Evolutionary conservation across 305 asterid genomes (phyloP).

Genomic region (Fraxinus angustifolia): DNA sequence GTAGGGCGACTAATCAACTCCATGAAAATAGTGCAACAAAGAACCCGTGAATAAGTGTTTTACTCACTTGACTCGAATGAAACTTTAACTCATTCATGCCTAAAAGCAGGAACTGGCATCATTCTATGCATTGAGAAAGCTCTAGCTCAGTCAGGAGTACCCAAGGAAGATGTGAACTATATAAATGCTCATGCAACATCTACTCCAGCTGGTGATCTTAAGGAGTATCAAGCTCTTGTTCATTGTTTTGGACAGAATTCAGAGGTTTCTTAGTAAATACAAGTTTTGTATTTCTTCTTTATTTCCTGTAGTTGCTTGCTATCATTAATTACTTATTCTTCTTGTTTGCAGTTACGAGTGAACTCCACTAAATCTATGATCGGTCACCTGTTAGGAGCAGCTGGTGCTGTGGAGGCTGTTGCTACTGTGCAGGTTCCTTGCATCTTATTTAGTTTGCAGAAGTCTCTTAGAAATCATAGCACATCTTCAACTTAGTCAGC

Average conservation of each 20-base stretch:
- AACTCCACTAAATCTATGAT: constrained; percentile 91
- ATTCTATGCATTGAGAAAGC: constrained; percentile 87
- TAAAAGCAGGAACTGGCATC: constrained; percentile 62
- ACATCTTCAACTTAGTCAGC: background rate
- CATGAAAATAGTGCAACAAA: constrained; percentile 19
- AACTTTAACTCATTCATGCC: constrained; percentile 15
- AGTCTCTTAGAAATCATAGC: background rate
- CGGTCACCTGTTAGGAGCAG: constrained; percentile 88
- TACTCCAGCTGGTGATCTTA: constrained; percentile 51
- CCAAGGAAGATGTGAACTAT: constrained; percentile 65
- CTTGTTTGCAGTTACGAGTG: constrained; percentile 59
- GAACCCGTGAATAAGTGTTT: constrained; percentile 8
- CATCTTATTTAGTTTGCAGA: constrained; percentile 17
- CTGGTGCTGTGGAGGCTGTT: constrained; percentile 96
- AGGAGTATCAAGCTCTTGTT: constrained; percentile 45
- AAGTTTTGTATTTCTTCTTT: constrained; percentile 1
- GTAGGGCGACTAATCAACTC: background rate
- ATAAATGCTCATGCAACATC: constrained; percentile 55
- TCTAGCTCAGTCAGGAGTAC: constrained; percentile 75
- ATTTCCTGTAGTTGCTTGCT: constrained; percentile 5
- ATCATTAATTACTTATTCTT: constrained; percentile 19
- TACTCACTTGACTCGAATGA: background rate
- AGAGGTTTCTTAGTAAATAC: constrained; percentile 29
- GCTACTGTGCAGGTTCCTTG: constrained; percentile 75
- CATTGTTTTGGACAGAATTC: constrained; percentile 47